phyloP scores from a whole-genome alignment of 768 basidiomycete genomes.

The Hypsizygus marmoreus region DNA sequence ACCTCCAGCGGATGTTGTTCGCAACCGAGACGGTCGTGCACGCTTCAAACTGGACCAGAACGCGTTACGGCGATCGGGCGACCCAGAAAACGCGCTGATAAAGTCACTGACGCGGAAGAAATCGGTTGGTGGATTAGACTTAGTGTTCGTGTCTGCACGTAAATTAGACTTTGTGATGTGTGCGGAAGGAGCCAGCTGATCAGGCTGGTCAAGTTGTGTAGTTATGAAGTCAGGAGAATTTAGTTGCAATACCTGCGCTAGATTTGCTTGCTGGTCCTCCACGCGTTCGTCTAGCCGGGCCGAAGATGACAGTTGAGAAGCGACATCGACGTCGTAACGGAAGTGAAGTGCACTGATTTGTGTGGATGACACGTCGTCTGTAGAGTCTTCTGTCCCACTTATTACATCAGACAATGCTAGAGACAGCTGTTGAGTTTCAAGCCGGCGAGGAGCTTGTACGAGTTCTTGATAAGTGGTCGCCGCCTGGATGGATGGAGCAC shows the following conservation, averaged over 20 bases:
- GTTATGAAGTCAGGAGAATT: too few species aligned
- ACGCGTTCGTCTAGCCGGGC: not conserved
- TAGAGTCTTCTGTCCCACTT: not conserved
- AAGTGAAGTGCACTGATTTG: not conserved
- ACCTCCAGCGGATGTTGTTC: conserved; percentile 27
- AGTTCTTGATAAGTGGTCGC: too few species aligned
- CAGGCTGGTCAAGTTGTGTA: too few species aligned
- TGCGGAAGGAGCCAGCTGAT: too few species aligned
- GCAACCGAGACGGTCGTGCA: conserved; percentile 17
- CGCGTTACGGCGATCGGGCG: conserved; percentile 1
- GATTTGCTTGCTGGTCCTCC: not conserved
- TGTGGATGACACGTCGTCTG: not conserved
- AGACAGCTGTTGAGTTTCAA: too few species aligned
- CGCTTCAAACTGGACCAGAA: conserved; percentile 4
- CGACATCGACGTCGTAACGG: conserved; percentile 4
- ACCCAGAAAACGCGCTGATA: not conserved
- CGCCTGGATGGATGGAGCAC: too few species aligned
- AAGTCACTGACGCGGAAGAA: not conserved
- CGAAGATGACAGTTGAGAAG: not conserved
- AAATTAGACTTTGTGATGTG: not conserved
- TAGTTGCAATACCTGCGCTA: too few species aligned
- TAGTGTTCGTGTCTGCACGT: too few species aligned
- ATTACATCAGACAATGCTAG: too few species aligned
- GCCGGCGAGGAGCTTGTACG: too few species aligned
- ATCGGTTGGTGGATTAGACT: not conserved